Conservation (phyloP, 2,329 filamentous ascomycete species). For the Colletotrichum caudatum region DNA sequence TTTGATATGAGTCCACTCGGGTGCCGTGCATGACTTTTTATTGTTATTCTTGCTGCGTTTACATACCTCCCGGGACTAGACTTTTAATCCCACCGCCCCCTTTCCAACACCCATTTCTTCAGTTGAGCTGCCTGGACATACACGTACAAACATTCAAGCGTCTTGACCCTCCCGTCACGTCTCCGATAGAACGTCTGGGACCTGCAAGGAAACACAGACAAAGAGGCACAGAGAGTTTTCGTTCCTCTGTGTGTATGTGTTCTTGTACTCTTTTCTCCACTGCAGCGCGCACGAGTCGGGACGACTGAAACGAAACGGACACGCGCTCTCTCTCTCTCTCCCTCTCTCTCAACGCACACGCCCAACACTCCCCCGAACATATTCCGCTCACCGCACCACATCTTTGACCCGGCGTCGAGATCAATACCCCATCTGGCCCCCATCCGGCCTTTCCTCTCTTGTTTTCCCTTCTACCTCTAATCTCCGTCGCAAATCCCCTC, state of each 20-base stretch:
- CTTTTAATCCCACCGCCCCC: slow-evolving; percentile 6
- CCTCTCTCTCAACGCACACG: slow-evolving; percentile 6
- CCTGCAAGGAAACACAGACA: background rate
- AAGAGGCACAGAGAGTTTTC: background rate
- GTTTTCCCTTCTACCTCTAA: background rate
- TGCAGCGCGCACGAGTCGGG: slow-evolving; percentile 22
- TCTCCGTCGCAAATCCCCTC: background rate
- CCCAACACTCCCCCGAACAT: background rate
- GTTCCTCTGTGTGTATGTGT: background rate
- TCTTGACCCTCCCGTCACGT: background rate
- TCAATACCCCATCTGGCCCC: background rate
- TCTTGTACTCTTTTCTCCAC: background rate
- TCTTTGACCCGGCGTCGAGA: slow-evolving; percentile 15
- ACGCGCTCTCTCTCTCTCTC: slow-evolving; percentile 9
- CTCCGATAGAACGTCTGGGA: background rate
- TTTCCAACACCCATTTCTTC: background rate
- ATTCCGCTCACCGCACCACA: slow-evolving; percentile 9
- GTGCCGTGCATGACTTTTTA: slow-evolving; percentile 14
- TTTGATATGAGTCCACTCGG: background rate
- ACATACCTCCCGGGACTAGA: background rate
- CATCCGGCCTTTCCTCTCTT: background rate
- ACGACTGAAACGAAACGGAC: slow-evolving; percentile 26
- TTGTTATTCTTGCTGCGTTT: background rate
- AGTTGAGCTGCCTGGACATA: too few relatives aligned
- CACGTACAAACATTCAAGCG: background rate